Evolutionary conservation across 2,329 filamentous ascomycete genomes (phyloP).

Genomic region (Diaporthe vexans): DNA sequence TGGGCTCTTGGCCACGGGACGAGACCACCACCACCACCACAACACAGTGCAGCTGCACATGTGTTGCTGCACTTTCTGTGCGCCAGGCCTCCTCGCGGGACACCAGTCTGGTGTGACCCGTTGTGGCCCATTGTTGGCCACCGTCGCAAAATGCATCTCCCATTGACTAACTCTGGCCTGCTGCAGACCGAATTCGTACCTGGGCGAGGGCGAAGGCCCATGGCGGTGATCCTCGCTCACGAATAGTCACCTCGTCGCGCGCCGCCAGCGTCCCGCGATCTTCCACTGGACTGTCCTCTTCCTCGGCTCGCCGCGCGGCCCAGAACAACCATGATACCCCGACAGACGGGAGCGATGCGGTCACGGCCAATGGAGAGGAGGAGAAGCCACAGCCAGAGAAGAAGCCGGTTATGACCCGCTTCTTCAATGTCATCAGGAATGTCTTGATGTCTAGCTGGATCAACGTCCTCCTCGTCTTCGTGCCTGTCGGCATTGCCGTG

Average conservation of each 20-base stretch:
- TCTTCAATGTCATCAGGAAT: conserved; percentile 62
- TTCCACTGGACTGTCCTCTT: conserved; percentile 27
- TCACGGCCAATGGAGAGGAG: conserved; percentile 9
- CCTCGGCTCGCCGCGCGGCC: conserved; percentile 4
- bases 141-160: background rate
- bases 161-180: conserved; percentile 7
- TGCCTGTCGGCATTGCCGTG: conserved; percentile 76
- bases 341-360: background rate
- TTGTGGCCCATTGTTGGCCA: conserved; percentile 1
- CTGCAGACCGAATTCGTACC: conserved; percentile 48
- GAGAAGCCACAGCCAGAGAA: conserved; percentile 42
- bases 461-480: conserved; percentile 77
- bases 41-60: background rate
- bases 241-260: conserved; percentile 41
- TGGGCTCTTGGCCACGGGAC: conserved; percentile 13
- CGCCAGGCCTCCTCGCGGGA: background rate
- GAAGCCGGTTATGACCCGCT: conserved; percentile 46
- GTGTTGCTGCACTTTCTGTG: background rate
- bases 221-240: conserved; percentile 42
- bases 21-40: background rate
- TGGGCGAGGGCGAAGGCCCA: conserved; percentile 50
- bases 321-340: conserved; percentile 16
- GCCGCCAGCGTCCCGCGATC: conserved; percentile 27
- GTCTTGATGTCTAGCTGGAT: conserved; percentile 74
- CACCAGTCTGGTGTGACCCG: background rate